A percentile compares a stretch with the other conserved stretches of the same genome.
Conservation (phyloP, 352 stramenopile genomes). For the Phytophthora quininea region DNA sequence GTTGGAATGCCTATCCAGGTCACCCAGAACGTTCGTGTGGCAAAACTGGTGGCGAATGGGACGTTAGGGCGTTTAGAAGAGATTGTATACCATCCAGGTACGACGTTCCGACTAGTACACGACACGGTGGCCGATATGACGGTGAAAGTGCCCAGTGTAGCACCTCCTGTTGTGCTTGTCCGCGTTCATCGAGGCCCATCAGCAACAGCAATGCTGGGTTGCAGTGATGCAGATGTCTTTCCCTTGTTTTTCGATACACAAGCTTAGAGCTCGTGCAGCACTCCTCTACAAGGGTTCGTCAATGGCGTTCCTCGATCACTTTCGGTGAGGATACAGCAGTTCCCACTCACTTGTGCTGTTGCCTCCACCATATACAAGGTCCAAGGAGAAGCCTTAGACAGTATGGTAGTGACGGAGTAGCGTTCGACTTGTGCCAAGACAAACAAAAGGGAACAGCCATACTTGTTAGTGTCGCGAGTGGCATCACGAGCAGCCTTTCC, state of each 20-base stretch:
- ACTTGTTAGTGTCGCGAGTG: neutral
- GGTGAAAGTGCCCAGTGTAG: slow-evolving; percentile 1
- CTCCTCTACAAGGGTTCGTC: slow-evolving; percentile 1
- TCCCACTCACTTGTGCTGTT: slow-evolving; percentile 16
- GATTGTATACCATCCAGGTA: slow-evolving; percentile 3
- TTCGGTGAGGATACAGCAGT: slow-evolving; percentile 9
- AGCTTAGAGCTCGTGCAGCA: neutral
- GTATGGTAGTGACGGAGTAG: slow-evolving; percentile 16
- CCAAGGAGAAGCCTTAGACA: slow-evolving; percentile 13
- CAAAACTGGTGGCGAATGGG: slow-evolving; percentile 16
- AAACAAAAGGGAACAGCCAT: slow-evolving; percentile 7
- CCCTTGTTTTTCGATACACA: slow-evolving; percentile 10
- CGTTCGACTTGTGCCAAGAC: neutral
- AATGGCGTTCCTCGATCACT: slow-evolving; percentile 7
- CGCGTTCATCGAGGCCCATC: neutral
- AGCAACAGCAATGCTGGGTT: neutral
- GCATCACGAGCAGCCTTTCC: slow-evolving; percentile 7
- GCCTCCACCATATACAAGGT: slow-evolving; percentile 21
- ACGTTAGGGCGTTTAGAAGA: slow-evolving; percentile 6
- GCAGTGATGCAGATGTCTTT: slow-evolving; percentile 6
- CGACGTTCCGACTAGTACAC: slow-evolving; percentile 7
- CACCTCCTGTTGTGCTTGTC: slow-evolving; percentile 3
- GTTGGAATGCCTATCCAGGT: slow-evolving; percentile 13
- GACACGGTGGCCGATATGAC: neutral
- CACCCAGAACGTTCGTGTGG: slow-evolving; percentile 12